These are phyloP conservation scores for Globisporangium yorkense DNA, from an alignment of 352 stramenopile genomes.

Conservation along the genomic window DNA sequence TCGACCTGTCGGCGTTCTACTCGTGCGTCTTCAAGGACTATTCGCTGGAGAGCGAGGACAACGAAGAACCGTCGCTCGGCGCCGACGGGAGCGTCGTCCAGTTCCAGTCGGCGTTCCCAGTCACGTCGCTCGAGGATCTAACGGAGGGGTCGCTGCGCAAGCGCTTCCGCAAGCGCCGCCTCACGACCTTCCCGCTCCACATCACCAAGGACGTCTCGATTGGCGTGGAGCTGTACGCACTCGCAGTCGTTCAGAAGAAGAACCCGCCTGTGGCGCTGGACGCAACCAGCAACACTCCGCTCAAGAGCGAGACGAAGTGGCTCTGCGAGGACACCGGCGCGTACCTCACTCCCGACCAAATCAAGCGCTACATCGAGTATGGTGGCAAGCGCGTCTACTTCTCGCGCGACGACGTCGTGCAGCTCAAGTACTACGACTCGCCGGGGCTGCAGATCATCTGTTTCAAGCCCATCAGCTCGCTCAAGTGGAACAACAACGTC, in stretches of 20 bases:
- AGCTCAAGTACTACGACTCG: slow-evolving; percentile 75
- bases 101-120: slow-evolving; percentile 65
- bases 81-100: slow-evolving; percentile 11
- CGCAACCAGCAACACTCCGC: slow-evolving; percentile 61
- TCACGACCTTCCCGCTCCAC: slow-evolving; percentile 58
- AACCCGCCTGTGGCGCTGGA: slow-evolving; percentile 54
- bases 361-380: slow-evolving; percentile 72
- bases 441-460: slow-evolving; percentile 75
- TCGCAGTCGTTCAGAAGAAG: slow-evolving; percentile 58
- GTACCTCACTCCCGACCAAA: slow-evolving; percentile 67
- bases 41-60: slow-evolving; percentile 19
- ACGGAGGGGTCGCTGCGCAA: slow-evolving; percentile 77
- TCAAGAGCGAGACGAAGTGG: slow-evolving; percentile 83
- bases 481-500: slow-evolving; percentile 68
- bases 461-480: slow-evolving; percentile 58
- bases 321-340: slow-evolving; percentile 76
- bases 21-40: slow-evolving; percentile 66
- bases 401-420: slow-evolving; percentile 66
- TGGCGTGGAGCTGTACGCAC: slow-evolving; percentile 68
- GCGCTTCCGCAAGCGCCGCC: slow-evolving; percentile 66
- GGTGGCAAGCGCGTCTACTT: slow-evolving; percentile 79
- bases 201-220: slow-evolving; percentile 75
- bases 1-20: slow-evolving; percentile 63
- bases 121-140: slow-evolving; percentile 68
- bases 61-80: slow-evolving; percentile 15